Conservation (phyloP, 192 early-diverging fungal genomes). For the Paraglomus occultum region DNA sequence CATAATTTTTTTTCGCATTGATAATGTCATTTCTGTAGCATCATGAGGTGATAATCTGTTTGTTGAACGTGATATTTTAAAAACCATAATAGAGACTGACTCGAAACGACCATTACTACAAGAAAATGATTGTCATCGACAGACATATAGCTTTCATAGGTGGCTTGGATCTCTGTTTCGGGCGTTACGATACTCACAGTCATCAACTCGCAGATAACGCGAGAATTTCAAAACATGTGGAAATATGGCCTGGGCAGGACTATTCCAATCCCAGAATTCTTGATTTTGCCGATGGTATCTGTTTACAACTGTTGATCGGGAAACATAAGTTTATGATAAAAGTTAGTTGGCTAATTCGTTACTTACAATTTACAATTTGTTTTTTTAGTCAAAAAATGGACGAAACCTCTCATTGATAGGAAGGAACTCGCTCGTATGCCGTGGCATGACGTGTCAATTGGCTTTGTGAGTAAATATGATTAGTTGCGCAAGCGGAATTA, state of each 20-base stretch:
- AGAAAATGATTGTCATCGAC: conserved; percentile 69
- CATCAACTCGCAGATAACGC: conserved; percentile 76
- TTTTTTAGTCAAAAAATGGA: conserved; percentile 50
- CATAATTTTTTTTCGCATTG: neutral
- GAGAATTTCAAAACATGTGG: conserved; percentile 39
- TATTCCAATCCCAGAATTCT: conserved; percentile 87
- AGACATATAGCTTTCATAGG: conserved; percentile 76
- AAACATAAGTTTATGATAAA: neutral
- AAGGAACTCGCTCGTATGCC: conserved; percentile 70
- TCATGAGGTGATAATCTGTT: conserved; percentile 53
- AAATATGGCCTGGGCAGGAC: conserved; percentile 75
- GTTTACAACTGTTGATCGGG: neutral
- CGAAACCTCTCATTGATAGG: conserved; percentile 45
- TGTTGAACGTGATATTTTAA: neutral
- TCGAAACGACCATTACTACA: neutral
- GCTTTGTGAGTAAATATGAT: conserved; percentile 58
- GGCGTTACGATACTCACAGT: conserved; percentile 78
- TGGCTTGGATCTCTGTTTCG: conserved; percentile 79
- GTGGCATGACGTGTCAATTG: conserved; percentile 86
- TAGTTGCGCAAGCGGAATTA: neutral
- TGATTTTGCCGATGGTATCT: conserved; percentile 60
- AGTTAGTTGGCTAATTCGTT: neutral
- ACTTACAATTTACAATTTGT: neutral
- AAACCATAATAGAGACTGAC: neutral
- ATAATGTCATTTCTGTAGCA: conserved; percentile 33